A percentile compares a stretch with the other conserved stretches of the same genome.
phyloP scores from a whole-genome alignment of 352 stramenopile species.

The Pythium volutum region DNA sequence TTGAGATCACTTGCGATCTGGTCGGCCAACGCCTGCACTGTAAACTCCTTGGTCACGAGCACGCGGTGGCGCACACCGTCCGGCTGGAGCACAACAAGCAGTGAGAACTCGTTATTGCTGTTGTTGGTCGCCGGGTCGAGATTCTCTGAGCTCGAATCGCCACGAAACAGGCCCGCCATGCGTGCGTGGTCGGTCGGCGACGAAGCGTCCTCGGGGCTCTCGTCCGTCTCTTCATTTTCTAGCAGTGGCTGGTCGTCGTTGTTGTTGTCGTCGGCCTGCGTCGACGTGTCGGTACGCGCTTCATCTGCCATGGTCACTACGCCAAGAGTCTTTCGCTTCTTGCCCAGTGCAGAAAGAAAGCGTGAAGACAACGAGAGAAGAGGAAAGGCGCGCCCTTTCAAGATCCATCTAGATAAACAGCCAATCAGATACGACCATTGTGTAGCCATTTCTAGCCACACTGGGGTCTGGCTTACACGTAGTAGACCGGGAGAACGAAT shows the following conservation, averaged over 20 bases:
- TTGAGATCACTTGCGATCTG: constrained; percentile 60
- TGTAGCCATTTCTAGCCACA: not conserved
- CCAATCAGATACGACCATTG: not conserved
- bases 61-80: constrained; percentile 75
- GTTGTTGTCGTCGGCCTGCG: constrained; percentile 9
- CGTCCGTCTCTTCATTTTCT: not conserved
- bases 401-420: not conserved
- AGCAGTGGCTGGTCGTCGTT: not conserved
- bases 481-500: too few species aligned
- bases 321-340: not conserved
- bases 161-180: constrained; percentile 16
- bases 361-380: too few species aligned
- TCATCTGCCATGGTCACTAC: constrained; percentile 4
- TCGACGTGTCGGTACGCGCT: constrained; percentile 7
- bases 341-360: not conserved
- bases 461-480: not conserved
- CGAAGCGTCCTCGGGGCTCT: not conserved
- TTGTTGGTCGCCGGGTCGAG: constrained; percentile 1
- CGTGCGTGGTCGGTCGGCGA: not conserved
- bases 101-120: constrained; percentile 36
- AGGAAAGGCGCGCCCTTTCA: not conserved
- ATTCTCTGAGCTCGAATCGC: constrained; percentile 3
- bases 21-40: constrained; percentile 47
- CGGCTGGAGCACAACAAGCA: constrained; percentile 71
- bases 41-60: constrained; percentile 44